phyloP scores from a whole-genome alignment of 805 yeast genomes.

The Metschnikowia peoriensis region DNA sequence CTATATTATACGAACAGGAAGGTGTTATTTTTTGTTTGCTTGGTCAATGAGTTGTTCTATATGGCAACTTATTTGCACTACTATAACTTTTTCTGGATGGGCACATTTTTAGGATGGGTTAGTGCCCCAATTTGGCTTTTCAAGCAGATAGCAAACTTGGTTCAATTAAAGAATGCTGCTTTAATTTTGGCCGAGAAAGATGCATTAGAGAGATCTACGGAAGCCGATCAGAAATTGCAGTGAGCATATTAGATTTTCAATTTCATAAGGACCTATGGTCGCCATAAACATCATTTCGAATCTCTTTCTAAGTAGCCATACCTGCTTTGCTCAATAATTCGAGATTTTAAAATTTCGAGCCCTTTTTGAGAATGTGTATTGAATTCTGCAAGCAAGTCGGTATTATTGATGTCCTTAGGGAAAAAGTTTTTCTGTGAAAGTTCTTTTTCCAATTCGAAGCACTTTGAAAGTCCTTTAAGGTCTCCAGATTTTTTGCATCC shows the following conservation, averaged over 20 bases:
- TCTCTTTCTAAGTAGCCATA: conserved; percentile 10
- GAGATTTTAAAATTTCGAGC: conserved; percentile 11
- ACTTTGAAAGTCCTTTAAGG: conserved; percentile 36
- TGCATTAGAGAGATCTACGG: conserved; percentile 46
- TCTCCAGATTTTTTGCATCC: conserved; percentile 43
- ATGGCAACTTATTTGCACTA: conserved; percentile 81
- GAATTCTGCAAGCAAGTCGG: conserved; percentile 14
- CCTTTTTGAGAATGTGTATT: conserved; percentile 14
- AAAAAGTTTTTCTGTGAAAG: conserved; percentile 8
- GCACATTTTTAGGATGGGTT: conserved; percentile 53
- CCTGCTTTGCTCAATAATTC: conserved; percentile 12
- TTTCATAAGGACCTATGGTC: neutral
- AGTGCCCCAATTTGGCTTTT: conserved; percentile 86
- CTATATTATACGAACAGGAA: conserved; percentile 83
- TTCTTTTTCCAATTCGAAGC: conserved; percentile 37
- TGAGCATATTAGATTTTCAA: neutral
- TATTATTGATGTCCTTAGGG: conserved; percentile 5
- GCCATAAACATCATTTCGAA: neutral
- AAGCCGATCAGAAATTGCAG: conserved; percentile 2
- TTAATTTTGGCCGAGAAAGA: conserved; percentile 75
- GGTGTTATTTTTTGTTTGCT: conserved; percentile 85
- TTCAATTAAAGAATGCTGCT: conserved; percentile 87
- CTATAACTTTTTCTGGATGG: conserved; percentile 60
- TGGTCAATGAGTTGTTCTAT: conserved; percentile 89
- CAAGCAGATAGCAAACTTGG: conserved; percentile 85